A percentile compares a stretch with the other conserved stretches of the same genome.
Evolutionary conservation across 768 basidiomycete genomes (phyloP).

Genomic region (Termitomyces sp.): DNA sequence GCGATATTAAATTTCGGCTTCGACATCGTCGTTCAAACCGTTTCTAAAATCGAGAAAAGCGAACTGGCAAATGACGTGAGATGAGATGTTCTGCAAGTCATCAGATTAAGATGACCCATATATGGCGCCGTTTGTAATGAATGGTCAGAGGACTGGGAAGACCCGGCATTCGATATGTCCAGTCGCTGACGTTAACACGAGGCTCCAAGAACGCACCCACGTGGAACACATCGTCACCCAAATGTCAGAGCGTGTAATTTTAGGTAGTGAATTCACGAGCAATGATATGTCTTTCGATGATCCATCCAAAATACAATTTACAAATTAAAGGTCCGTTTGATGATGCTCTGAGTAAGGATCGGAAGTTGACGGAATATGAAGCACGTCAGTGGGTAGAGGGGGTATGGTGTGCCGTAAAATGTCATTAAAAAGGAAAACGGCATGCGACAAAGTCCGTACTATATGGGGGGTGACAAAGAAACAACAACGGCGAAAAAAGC

Average conservation of each 20-base stretch:
- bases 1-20: slow-evolving; percentile 7
- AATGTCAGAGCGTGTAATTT: neutral
- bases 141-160: neutral
- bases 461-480: neutral
- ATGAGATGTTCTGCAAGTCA: neutral
- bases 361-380: neutral
- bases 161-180: neutral
- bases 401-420: neutral
- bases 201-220: neutral
- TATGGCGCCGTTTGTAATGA: neutral
- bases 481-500: neutral
- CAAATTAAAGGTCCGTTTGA: neutral
- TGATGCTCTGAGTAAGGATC: neutral
- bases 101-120: neutral
- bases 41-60: neutral
- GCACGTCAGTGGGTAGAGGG: neutral
- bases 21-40: neutral
- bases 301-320: neutral
- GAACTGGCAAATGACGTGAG: neutral
- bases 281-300: neutral
- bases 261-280: neutral
- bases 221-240: neutral
- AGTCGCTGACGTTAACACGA: neutral
- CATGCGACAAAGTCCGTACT: slow-evolving; percentile 5
- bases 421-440: neutral